These are phyloP conservation scores for Dictyophora rubrovolvata DNA, from an alignment of 768 basidiomycete species.

Conservation along the genomic window DNA sequence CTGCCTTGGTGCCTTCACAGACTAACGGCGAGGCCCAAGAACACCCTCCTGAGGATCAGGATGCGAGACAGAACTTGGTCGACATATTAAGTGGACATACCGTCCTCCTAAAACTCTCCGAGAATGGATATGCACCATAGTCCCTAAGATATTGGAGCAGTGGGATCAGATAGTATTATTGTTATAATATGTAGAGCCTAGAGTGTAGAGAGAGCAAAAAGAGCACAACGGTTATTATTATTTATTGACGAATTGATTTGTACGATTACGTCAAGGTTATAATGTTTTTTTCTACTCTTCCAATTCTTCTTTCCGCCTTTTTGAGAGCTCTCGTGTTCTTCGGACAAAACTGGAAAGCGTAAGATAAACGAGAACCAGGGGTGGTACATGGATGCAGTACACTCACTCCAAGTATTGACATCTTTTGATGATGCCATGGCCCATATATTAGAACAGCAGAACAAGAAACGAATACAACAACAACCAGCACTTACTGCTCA, in stretches of 20 bases:
- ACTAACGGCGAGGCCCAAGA: background rate
- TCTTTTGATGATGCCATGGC: constrained; percentile 28
- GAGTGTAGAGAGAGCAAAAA: no score
- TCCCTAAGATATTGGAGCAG: constrained; percentile 80
- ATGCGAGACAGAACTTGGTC: constrained; percentile 52
- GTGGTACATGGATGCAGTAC: background rate
- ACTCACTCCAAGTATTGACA: constrained; percentile 94
- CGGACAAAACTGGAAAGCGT: constrained; percentile 57
- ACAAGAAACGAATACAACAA: background rate
- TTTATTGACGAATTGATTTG: background rate
- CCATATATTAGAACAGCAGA: background rate
- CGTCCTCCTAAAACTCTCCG: constrained; percentile 42
- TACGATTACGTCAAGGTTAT: background rate
- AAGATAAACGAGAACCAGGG: background rate
- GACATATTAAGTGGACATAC: constrained; percentile 76
- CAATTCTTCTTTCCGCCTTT: constrained; percentile 46
- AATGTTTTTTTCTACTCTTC: constrained; percentile 19
- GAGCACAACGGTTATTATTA: no score
- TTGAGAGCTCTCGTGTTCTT: constrained; percentile 76
- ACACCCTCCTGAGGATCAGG: background rate
- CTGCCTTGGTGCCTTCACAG: constrained; percentile 22
- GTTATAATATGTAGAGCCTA: no score
- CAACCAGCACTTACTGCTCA: constrained; percentile 26
- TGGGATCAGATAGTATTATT: no score
- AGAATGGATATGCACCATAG: constrained; percentile 60